phyloP scores from a whole-genome alignment of 495 filamentous ascomycete genomes.

The Hypoxylon lienhwacheense region DNA sequence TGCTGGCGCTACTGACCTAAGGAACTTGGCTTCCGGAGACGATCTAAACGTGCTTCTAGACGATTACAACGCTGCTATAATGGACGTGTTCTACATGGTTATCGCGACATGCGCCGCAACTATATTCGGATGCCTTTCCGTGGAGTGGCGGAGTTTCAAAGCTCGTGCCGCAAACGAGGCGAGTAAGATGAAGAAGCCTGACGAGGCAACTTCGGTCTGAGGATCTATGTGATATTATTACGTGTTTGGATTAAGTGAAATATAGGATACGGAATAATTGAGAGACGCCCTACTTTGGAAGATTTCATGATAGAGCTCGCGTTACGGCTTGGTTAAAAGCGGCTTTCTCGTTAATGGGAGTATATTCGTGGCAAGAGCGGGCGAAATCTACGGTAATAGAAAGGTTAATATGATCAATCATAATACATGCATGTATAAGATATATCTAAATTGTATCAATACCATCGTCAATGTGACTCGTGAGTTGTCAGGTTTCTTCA shows the following conservation, averaged over 20 bases:
- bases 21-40: slow-evolving; percentile 12
- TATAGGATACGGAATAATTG: too few relatives aligned
- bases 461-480: too few relatives aligned
- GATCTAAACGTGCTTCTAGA: slow-evolving; percentile 9
- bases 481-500: too few relatives aligned
- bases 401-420: too few relatives aligned
- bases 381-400: too few relatives aligned
- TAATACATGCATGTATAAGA: too few relatives aligned
- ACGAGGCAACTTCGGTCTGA: not conserved
- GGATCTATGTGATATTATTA: slow-evolving; percentile 18
- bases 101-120: slow-evolving; percentile 6
- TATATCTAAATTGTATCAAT: too few relatives aligned
- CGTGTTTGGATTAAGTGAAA: not conserved
- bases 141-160: slow-evolving; percentile 20
- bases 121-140: slow-evolving; percentile 14
- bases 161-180: slow-evolving; percentile 5
- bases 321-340: too few relatives aligned
- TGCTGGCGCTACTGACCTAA: slow-evolving; percentile 55
- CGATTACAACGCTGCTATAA: slow-evolving; percentile 17
- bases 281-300: too few relatives aligned
- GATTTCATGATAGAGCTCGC: too few relatives aligned
- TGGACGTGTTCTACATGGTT: slow-evolving; percentile 20
- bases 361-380: too few relatives aligned
- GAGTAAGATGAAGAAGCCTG: not conserved
- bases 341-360: too few relatives aligned